Evolutionary conservation across 148 eudicot genomes (phyloP).

Genomic region (Nepenthes gracilis): DNA sequence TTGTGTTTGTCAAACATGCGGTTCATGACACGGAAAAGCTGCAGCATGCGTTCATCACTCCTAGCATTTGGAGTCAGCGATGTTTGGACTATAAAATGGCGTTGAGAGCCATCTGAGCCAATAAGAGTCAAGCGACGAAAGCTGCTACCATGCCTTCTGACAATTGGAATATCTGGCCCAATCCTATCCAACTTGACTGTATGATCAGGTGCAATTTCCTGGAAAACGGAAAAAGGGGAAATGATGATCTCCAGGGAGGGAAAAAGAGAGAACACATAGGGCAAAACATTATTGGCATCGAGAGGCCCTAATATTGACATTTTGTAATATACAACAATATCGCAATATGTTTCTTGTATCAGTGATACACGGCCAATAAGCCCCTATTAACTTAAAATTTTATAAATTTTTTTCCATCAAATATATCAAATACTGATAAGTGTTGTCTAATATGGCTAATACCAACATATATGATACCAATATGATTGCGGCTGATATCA

Average conservation of each 20-base stretch:
- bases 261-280: not conserved
- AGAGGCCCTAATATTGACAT: too few relatives aligned
- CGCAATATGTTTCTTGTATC: too few relatives aligned
- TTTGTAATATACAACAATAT: too few relatives aligned
- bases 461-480: too few relatives aligned
- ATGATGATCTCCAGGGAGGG: not conserved
- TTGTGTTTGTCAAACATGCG: slow-evolving; percentile 97
- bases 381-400: too few relatives aligned
- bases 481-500: too few relatives aligned
- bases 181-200: slow-evolving; percentile 91
- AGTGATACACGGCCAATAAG: too few relatives aligned
- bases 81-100: slow-evolving; percentile 94
- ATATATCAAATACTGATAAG: too few relatives aligned
- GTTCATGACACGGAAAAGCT: slow-evolving; percentile 96
- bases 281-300: not conserved
- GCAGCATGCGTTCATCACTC: slow-evolving; percentile 97
- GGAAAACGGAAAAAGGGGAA: slow-evolving; percentile 1
- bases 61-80: slow-evolving; percentile 93
- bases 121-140: slow-evolving; percentile 90
- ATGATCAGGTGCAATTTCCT: slow-evolving; percentile 99
- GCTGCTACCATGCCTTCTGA: slow-evolving; percentile 97
- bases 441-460: too few relatives aligned
- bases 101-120: slow-evolving; percentile 97
- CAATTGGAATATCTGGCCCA: slow-evolving; percentile 95
- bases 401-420: too few relatives aligned